A percentile compares a stretch with the other conserved stretches of the same genome.
These are phyloP conservation scores for Chloroidium sp. DNA, from an alignment of 163 green algal genomes.

Conservation along the genomic window DNA sequence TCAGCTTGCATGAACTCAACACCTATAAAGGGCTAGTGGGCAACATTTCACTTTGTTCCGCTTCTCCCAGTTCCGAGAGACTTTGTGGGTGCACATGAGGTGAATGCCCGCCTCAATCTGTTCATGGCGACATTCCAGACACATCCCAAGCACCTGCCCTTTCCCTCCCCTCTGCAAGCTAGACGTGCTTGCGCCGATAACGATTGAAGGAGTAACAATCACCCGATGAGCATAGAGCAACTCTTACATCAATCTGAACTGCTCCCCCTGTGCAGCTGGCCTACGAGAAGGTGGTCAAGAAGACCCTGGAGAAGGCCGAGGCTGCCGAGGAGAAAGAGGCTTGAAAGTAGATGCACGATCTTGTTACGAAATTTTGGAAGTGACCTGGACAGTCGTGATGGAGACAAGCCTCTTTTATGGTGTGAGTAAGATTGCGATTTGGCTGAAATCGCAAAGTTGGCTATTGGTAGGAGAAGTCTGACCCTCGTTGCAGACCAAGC, in stretches of 20 bases:
- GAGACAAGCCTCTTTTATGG: no score
- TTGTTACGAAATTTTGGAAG: no score
- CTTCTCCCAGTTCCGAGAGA: not conserved
- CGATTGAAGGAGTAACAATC: not conserved
- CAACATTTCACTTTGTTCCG: not conserved
- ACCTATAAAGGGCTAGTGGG: not conserved
- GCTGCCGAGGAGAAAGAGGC: not conserved
- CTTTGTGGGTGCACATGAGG: not conserved
- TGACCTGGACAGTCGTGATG: no score
- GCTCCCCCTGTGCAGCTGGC: not conserved
- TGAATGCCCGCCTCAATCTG: not conserved
- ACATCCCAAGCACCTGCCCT: not conserved
- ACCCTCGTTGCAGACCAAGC: no score
- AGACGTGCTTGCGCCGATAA: not conserved
- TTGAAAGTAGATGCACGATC: no score
- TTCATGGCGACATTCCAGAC: not conserved
- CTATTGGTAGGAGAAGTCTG: no score
- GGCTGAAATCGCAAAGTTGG: no score
- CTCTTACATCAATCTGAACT: not conserved
- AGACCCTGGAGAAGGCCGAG: slow-evolving; percentile 10
- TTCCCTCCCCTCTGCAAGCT: not conserved
- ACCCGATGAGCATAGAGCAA: no score
- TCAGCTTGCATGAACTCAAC: not conserved
- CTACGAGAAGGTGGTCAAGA: slow-evolving; percentile 13
- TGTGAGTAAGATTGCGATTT: no score